Evolutionary conservation across 495 filamentous ascomycete species (phyloP), one percentile per base, ranked within the genome.

Genomic region (Corynascus novoguineensis): DNA sequence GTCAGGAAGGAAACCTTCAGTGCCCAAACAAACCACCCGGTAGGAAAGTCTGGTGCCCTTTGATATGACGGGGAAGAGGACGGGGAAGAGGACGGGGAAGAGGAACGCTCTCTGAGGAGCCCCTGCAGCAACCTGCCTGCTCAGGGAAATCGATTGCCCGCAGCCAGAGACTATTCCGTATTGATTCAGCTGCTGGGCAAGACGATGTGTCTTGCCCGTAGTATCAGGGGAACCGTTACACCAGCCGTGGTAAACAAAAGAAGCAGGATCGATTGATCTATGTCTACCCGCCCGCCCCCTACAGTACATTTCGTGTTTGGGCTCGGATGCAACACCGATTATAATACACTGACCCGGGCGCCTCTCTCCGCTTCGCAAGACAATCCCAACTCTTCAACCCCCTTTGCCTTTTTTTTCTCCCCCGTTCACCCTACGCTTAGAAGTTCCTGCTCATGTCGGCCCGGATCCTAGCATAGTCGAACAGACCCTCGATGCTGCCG

Each of bases 381-480:
- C 3, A 11, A 34, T 8, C 37, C 24, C 27, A 35, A 12, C 25
- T 49, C 37, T n/a, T 9, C 17, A 15, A n/a, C 15, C 1, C 37
- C 0, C 37, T 17, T 7, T 31, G 5, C 29, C 5, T 32, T 15
- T 17, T n/a, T n/a, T 48, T 31, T 41, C 25, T 15, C 32, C 27
- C 25, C 41, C 12, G 5, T 31, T 40, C 50, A 22, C 35, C 27
- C 8, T 1, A 29, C 21, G 7, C 60, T 57, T 75, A 76, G 55
- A 76, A 72, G 75, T 92, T 96, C 71, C 92, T 85, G 75, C 80
- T 88, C 85, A 95, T 97, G 71, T 96, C 92, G 64, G 81, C 82
- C 59, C 95, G 78, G 64, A 97, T 83, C 60, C 93, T 78, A 66
- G 90, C 77, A 78, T 97, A 98, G 75, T 97, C 92, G 58, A 96